phyloP scores from a whole-genome alignment of 306 rosid genomes.

The Inga laurina region DNA sequence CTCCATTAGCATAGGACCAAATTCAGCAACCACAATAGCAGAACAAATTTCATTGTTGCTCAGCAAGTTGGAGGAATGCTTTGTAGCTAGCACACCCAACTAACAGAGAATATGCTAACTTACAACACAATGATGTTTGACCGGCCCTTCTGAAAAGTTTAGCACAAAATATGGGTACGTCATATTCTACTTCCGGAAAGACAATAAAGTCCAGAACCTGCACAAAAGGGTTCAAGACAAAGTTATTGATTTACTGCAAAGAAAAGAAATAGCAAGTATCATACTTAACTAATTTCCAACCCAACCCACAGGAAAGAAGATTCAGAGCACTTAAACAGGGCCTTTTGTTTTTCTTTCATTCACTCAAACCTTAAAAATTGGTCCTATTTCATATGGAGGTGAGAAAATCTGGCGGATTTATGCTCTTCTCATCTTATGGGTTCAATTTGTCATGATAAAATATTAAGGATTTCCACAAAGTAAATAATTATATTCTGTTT shows the following conservation, averaged over 20 bases:
- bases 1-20: too few species aligned
- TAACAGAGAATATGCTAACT: too few species aligned
- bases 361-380: neutral
- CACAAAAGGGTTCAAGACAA: conserved; percentile 20
- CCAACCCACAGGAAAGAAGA: conserved; percentile 1
- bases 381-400: neutral
- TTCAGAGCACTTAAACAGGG: neutral
- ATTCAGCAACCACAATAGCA: neutral
- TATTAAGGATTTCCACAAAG: neutral
- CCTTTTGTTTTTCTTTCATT: neutral
- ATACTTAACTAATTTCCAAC: neutral
- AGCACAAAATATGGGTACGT: conserved; percentile 93
- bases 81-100: neutral
- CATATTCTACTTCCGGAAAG: conserved; percentile 75
- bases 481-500: neutral
- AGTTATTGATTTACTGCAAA: neutral
- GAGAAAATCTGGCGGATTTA: neutral
- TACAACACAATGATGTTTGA: conserved; percentile 75
- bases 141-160: conserved; percentile 72
- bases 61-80: neutral
- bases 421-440: neutral
- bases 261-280: conserved; percentile 13
- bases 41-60: neutral
- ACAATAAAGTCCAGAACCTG: conserved; percentile 88
- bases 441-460: neutral